Base-by-base conservation (phyloP, 164 flowering plant genomes). In the Tetracentron sinense region DNA sequence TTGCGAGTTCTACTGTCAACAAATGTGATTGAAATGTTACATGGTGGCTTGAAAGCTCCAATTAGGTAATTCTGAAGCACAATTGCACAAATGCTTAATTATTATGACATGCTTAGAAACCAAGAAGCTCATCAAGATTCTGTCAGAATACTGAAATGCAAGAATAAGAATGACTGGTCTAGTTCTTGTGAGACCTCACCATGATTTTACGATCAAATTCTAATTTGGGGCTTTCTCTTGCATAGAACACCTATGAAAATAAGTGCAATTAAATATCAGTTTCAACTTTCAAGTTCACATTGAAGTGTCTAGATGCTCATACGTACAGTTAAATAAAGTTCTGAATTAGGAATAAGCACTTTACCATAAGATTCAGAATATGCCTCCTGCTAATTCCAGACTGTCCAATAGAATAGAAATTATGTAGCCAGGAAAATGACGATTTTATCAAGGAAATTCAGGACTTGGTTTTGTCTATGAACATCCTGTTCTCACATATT, bases 21-120 rank as follows among this genome's bases (percentile, higher is more conserved):
- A 66, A 87, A 82, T 51, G 82, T 69, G 56, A 87, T 69, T 6
- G 82, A 72, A 67, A 87, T 71, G 67, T 78, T 68, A 71, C 90
- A 83, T 0, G 90, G 74, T 20, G 87, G 84, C 80, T 85, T 85
- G 71, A 87, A 87, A 55, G 94, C 90, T 77, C 94, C 90, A 28
- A 83, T 62, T 23, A 87, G 66, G 67, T 70, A 85, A 80, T 85
- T 87, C 93, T 87, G 81, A 12, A 49, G 61, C n/a, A n/a, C n/a
- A 56, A 11, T 8, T 38, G 38, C n/a, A n/a, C n/a, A 53, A 38
- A 52, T 21, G 21, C 27, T 26, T 58, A 42, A 25, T 7, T 21
- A n/a, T 60, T 60, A 60, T 30, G 27, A 46, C 28, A 46, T 60
- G 63, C 25, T 28, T 27, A 22, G 35, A 20, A 26, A 26, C 16